Conservation (phyloP, 169 alveolate genomes). For the Cryptosporidium tyzzeri region DNA sequence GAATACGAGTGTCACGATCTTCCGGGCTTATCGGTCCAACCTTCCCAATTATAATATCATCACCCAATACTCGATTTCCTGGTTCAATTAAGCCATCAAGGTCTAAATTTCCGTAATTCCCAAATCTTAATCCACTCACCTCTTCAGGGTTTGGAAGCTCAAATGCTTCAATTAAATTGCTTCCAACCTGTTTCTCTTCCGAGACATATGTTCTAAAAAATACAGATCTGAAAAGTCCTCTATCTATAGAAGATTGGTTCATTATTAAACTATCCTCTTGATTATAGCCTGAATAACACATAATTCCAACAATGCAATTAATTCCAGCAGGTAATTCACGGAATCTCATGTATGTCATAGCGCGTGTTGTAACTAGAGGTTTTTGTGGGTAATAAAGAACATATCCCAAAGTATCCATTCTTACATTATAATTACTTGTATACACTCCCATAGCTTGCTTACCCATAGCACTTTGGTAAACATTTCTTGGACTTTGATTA, state of each 20-base stretch:
- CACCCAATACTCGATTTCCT: slow-evolving; percentile 97
- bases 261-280: slow-evolving; percentile 99
- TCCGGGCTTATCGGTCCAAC: slow-evolving; percentile 89
- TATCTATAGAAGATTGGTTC: slow-evolving; percentile 96
- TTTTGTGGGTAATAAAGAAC: slow-evolving; percentile 98
- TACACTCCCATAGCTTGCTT: slow-evolving; percentile 99
- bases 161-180: slow-evolving; percentile 91
- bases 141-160: slow-evolving; percentile 91
- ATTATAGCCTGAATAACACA: slow-evolving; percentile 99
- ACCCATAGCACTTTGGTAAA: slow-evolving; percentile 99
- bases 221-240: slow-evolving; percentile 98
- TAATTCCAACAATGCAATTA: slow-evolving; percentile 97
- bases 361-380: slow-evolving; percentile 98
- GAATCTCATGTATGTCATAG: slow-evolving; percentile 97
- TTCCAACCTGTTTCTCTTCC: slow-evolving; percentile 93
- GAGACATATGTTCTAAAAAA: slow-evolving; percentile 96
- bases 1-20: slow-evolving; percentile 82
- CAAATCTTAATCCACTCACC: slow-evolving; percentile 90
- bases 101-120: slow-evolving; percentile 96
- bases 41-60: slow-evolving; percentile 97
- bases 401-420: slow-evolving; percentile 99
- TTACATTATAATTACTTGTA: slow-evolving; percentile 96
- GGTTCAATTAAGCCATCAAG: slow-evolving; percentile 98
- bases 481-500: slow-evolving; percentile 99
- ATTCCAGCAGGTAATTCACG: slow-evolving; percentile 99